Conservation (phyloP, 257 asterid species). For the Ligustrum vulgare region DNA sequence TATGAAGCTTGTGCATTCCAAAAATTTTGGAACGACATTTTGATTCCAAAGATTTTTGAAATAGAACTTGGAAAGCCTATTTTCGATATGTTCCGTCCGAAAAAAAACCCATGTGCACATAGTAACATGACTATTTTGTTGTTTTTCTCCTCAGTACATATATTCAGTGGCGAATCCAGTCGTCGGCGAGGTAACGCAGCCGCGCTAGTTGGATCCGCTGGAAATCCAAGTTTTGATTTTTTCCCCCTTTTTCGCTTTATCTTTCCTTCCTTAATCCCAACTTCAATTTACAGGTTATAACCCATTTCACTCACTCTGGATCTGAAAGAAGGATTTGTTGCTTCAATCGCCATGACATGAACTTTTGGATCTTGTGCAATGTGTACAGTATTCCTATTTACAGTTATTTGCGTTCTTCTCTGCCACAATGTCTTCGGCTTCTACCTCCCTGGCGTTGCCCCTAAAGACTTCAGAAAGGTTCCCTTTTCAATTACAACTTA, state of each 20-base stretch:
- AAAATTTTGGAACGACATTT: too few species aligned
- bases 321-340: constrained; percentile 33
- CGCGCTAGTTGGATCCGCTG: too few species aligned
- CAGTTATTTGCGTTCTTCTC: constrained; percentile 42
- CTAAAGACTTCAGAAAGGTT: constrained; percentile 76
- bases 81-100: too few species aligned
- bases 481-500: constrained; percentile 14
- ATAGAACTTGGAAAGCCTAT: too few species aligned
- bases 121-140: constrained; percentile 28
- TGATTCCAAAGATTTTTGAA: too few species aligned
- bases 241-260: too few species aligned
- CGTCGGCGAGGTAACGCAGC: too few species aligned
- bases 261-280: too few species aligned
- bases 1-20: too few species aligned
- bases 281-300: too few species aligned
- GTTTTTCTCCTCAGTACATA: constrained; percentile 9
- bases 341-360: constrained; percentile 31
- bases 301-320: constrained; percentile 31
- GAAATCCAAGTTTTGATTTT: too few species aligned
- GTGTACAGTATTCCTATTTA: constrained; percentile 28
- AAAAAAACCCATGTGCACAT: constrained; percentile 14
- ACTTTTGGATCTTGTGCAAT: constrained; percentile 35
- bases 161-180: too few species aligned
- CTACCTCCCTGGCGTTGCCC: constrained; percentile 91
- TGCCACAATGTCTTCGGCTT: constrained; percentile 49